Evolutionary conservation across 768 basidiomycete species (phyloP), one percentile per base, ranked within the genome.

Genomic region (Roridomyces roridus): DNA sequence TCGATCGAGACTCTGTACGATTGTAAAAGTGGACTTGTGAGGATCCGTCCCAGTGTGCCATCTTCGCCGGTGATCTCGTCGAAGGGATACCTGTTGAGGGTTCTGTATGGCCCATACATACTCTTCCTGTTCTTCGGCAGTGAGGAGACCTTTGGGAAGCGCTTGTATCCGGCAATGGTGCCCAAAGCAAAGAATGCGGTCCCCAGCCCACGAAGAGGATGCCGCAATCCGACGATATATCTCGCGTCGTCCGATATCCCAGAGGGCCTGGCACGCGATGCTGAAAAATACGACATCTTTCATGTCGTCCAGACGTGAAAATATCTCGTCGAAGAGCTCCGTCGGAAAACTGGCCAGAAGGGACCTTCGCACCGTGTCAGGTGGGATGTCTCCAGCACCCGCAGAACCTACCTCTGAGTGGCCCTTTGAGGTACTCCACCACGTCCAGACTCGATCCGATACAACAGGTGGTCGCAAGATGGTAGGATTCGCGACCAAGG

Each of bases 161-260:
- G 57, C 55, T 2, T 46, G 46, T 1, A 34, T 20, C 9, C 43
- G 1, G 5, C 53, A 40, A 17, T 65, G 59, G 43, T 67, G 60
- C 3, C 66, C 59, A 34, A 64, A 9, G 51, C 54, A 61, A 12
- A 67, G 56, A 28, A 67, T 59, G 11, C 68, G 63, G 29, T 67
- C 55, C 6, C 68, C 63, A 21, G 62, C 62, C 68, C 67, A 69
- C 7, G 52, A 31, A 9, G 26, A 21, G 7, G 8, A 6, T n/a
- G 44, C 45, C 2, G n/a, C 41, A 6, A 44, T 20, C 6, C 21
- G 42, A 21, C 35, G 40, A 31, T 54, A 31, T 9, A 54, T 36
- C 10, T 26, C 4, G 17, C 9, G 10, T 7, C 43, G 23, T 46
- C 52, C 52, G 23, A 54, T 31, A 1, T 37, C 45, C 44, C 45